Percentiles rank a stretch among this genome's conserved stretches.
Conservation (phyloP, 257 asterid species). For the Lycium barbarum region DNA sequence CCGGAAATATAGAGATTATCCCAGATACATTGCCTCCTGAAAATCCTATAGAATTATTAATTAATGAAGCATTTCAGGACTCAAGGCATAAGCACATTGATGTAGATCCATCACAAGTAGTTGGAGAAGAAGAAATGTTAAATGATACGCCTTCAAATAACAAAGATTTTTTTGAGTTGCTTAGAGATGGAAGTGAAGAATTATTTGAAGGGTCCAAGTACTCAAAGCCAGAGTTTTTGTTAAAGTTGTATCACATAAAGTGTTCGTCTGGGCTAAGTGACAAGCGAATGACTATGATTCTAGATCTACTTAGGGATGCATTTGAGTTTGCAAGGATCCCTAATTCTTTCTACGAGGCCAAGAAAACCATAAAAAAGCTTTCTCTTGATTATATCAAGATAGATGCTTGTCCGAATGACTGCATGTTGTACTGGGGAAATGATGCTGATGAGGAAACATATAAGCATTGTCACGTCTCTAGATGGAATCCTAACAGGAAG, state of each 20-base stretch:
- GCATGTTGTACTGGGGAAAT: not conserved
- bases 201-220: not conserved
- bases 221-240: not conserved
- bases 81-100: not conserved
- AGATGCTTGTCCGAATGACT: slow-evolving; percentile 3
- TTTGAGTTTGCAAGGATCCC: not conserved
- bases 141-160: not conserved
- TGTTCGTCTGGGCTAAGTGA: not conserved
- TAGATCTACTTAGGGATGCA: not conserved
- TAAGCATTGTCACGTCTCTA: not conserved
- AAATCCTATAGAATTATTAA: no score
- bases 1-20: no score
- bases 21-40: no score
- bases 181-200: not conserved
- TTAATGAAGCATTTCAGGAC: no score
- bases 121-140: not conserved
- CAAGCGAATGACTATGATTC: not conserved
- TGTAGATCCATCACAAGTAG: no score
- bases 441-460: not conserved
- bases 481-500: not conserved
- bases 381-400: not conserved
- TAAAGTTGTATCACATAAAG: not conserved
- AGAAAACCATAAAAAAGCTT: not conserved
- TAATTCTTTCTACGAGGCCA: not conserved
- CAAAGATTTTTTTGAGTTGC: not conserved